Evolutionary conservation across 306 rosid species (phyloP).

Genomic region (Prunus kanzakura): DNA sequence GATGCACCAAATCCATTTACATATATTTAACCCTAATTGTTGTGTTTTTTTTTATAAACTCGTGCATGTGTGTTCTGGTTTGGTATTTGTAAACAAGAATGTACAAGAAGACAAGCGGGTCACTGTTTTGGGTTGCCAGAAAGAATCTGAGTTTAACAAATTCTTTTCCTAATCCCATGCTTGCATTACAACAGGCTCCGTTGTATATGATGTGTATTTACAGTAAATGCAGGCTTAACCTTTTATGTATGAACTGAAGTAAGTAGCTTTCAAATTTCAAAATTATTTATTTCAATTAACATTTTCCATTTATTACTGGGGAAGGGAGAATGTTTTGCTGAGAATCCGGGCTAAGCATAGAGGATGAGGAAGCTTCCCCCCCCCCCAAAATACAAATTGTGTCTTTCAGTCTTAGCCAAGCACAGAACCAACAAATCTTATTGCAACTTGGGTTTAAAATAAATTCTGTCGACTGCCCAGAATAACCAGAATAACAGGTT

Average conservation of each 20-base stretch:
- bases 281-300: too few species aligned
- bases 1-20: background rate
- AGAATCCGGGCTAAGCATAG: too few species aligned
- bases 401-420: background rate
- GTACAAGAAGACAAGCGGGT: background rate
- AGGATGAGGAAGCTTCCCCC: too few species aligned
- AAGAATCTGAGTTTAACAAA: background rate
- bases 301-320: constrained; percentile 2
- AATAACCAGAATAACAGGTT: background rate
- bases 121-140: background rate
- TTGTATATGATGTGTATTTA: background rate
- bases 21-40: background rate
- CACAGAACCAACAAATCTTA: background rate
- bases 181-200: background rate
- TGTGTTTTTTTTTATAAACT: background rate
- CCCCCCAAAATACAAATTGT: too few species aligned
- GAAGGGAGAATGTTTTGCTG: constrained; percentile 5
- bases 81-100: background rate
- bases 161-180: constrained; percentile 3
- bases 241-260: background rate
- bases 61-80: background rate
- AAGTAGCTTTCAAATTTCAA: background rate
- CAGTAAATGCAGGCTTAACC: background rate
- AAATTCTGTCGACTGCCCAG: too few species aligned
- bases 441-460: background rate